phyloP scores from a whole-genome alignment of 78 protist genomes.

The Acrasis kona region DNA sequence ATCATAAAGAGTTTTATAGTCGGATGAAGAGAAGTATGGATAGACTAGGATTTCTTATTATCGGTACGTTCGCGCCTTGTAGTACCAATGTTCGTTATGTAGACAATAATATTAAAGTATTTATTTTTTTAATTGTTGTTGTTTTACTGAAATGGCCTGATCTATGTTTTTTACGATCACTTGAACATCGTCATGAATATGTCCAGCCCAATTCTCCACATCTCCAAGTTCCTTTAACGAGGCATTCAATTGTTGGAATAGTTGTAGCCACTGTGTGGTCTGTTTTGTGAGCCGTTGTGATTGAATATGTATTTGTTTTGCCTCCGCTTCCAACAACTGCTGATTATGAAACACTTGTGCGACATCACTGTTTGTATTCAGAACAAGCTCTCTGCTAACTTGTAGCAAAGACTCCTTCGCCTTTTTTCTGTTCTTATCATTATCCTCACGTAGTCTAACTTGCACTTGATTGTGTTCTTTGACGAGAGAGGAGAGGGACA shows the following conservation, averaged over 20 bases:
- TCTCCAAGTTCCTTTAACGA: neutral
- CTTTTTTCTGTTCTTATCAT: too few species aligned
- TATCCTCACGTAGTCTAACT: too few species aligned
- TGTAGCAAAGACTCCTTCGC: too few species aligned
- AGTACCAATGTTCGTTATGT: too few species aligned
- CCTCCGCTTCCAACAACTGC: neutral
- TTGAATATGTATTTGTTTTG: neutral
- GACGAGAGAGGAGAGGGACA: too few species aligned
- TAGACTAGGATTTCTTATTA: too few species aligned
- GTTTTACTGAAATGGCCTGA: neutral
- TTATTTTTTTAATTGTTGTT: conserved; percentile 11
- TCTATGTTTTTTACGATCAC: neutral
- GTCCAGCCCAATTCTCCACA: conserved; percentile 1
- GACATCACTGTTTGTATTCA: too few species aligned
- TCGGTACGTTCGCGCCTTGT: too few species aligned
- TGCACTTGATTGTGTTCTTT: too few species aligned
- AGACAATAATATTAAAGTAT: neutral
- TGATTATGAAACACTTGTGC: neutral
- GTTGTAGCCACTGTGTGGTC: conserved; percentile 1
- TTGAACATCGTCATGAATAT: neutral
- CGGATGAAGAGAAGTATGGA: too few species aligned
- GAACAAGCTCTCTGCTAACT: too few species aligned
- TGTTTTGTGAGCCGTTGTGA: neutral
- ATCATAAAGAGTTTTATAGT: too few species aligned
- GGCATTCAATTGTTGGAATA: neutral